These are phyloP conservation scores for Coniochaeta sp. DNA, from an alignment of 2,329 filamentous ascomycete species.

Conservation along the genomic window DNA sequence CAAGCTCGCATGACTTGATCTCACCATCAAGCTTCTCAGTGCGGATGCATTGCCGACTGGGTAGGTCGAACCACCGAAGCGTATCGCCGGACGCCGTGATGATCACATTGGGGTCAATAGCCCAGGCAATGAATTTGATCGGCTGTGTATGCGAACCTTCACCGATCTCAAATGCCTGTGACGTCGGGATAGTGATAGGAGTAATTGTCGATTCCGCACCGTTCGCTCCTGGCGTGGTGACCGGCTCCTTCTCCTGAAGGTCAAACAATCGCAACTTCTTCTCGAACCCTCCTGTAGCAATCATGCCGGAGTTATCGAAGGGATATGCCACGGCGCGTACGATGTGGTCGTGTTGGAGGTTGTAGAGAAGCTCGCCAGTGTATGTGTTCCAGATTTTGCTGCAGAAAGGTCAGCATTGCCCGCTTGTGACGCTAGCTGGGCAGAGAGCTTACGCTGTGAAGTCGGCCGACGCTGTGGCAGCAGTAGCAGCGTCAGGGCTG, in stretches of 20 bases:
- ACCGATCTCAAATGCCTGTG: conserved; percentile 77
- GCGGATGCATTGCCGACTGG: conserved; percentile 65
- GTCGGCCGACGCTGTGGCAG: conserved; percentile 90
- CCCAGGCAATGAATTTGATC: conserved; percentile 97
- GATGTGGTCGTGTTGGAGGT: conserved; percentile 88
- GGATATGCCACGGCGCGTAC: conserved; percentile 90
- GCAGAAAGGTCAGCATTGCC: conserved; percentile 3
- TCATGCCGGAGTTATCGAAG: conserved; percentile 68
- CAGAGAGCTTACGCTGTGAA: conserved; percentile 69
- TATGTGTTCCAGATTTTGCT: conserved; percentile 98
- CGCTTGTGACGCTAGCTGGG: neutral
- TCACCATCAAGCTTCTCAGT: conserved; percentile 74
- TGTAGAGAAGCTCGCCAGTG: conserved; percentile 80
- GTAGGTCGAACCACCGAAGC: conserved; percentile 89
- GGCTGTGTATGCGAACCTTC: conserved; percentile 73
- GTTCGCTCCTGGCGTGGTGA: conserved; percentile 21
- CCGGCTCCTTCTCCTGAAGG: conserved; percentile 52
- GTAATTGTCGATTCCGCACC: conserved; percentile 21
- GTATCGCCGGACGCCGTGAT: conserved; percentile 90
- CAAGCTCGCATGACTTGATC: conserved; percentile 89
- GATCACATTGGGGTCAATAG: conserved; percentile 76
- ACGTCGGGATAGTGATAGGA: conserved; percentile 44
- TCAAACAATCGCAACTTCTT: conserved; percentile 96
- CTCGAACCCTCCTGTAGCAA: conserved; percentile 91
- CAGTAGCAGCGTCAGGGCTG: conserved; percentile 78